A percentile compares a stretch with the other conserved stretches of the same genome.
Conservation (phyloP, 108 stramenopile species). For the Schizochytrium sp. region DNA sequence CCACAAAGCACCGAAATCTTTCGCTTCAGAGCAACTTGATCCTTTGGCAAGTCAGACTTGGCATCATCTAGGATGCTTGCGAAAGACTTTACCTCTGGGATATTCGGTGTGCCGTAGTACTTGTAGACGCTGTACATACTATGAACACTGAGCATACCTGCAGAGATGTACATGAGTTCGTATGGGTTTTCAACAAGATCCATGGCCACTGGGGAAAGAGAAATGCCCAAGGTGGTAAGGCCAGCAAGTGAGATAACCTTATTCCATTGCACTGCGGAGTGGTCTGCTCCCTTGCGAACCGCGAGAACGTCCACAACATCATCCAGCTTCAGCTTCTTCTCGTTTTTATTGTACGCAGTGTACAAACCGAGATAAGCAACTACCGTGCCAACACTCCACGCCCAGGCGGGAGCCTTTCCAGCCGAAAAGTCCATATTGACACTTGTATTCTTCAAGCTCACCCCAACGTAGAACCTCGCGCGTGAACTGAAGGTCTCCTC, state of each 20-base stretch:
- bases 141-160: slow-evolving; percentile 32
- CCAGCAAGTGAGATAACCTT: slow-evolving; percentile 61
- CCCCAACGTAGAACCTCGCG: not conserved
- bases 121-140: slow-evolving; percentile 59
- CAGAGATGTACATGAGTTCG: not conserved
- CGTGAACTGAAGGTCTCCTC: not conserved
- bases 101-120: slow-evolving; percentile 60
- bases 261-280: slow-evolving; percentile 57
- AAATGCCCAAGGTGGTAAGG: slow-evolving; percentile 21
- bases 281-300: slow-evolving; percentile 50
- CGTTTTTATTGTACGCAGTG: slow-evolving; percentile 59
- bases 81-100: not conserved
- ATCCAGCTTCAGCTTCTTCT: slow-evolving; percentile 14
- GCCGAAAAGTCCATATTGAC: not conserved
- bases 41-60: not conserved
- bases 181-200: not conserved
- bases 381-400: slow-evolving; percentile 56
- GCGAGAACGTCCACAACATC: slow-evolving; percentile 39
- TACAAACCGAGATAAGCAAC: slow-evolving; percentile 52
- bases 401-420: slow-evolving; percentile 40
- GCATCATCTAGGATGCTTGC: not conserved
- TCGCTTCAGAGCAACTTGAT: not conserved
- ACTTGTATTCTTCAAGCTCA: not conserved
- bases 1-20: not conserved
- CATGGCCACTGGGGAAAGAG: not conserved